phyloP scores from a whole-genome alignment of 2,329 filamentous ascomycete genomes.

The Claviceps africana region DNA sequence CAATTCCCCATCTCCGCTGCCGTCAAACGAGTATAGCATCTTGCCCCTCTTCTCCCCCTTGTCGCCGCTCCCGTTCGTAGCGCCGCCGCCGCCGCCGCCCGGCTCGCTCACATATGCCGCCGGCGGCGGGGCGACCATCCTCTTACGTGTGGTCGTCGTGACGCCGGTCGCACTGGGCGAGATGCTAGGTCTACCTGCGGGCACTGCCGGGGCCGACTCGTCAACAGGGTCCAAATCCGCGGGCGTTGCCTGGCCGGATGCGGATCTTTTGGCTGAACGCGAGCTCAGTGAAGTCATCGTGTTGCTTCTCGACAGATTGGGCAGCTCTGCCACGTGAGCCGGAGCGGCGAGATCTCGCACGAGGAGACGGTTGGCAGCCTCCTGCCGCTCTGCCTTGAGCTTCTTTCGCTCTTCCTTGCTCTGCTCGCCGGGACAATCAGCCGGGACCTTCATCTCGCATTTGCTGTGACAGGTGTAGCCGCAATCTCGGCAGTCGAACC shows the following conservation, averaged over 20 bases:
- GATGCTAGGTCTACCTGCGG: constrained; percentile 14
- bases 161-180: constrained; percentile 15
- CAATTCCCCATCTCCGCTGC: constrained; percentile 67
- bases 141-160: constrained; percentile 32
- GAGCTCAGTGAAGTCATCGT: constrained; percentile 87
- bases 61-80: constrained; percentile 24
- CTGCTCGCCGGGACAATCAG: constrained; percentile 87
- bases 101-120: constrained; percentile 62
- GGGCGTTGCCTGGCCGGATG: constrained; percentile 33
- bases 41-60: constrained; percentile 50
- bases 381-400: constrained; percentile 74
- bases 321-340: constrained; percentile 44
- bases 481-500: constrained; percentile 89
- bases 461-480: constrained; percentile 98
- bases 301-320: constrained; percentile 61
- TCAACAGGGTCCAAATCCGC: constrained; percentile 31
- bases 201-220: constrained; percentile 10
- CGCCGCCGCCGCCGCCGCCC: constrained; percentile 32
- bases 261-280: constrained; percentile 56
- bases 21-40: constrained; percentile 83
- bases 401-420: constrained; percentile 93
- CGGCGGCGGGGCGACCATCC: constrained; percentile 80
- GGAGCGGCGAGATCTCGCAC: constrained; percentile 28
- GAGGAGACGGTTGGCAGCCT: constrained; percentile 51
- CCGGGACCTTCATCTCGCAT: constrained; percentile 96